Conservation (phyloP, 257 asterid genomes). For the Handroanthus guayacan region DNA sequence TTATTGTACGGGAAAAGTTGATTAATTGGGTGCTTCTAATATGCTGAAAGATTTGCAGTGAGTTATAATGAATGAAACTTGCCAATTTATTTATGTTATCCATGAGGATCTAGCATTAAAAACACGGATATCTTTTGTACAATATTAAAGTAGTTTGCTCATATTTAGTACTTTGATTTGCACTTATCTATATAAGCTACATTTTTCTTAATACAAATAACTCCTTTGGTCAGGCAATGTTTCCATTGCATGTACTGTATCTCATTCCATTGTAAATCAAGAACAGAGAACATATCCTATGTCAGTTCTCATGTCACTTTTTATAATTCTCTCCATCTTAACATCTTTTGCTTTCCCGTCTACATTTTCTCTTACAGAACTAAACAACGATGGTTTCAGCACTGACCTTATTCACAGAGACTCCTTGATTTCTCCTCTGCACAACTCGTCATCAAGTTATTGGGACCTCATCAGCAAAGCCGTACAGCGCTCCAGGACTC, state of each 20-base stretch:
- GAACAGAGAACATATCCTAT: neutral
- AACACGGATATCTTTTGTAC: neutral
- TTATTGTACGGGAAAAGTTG: slow-evolving; percentile 26
- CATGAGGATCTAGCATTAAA: slow-evolving; percentile 28
- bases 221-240: neutral
- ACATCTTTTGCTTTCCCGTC: neutral
- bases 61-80: slow-evolving; percentile 33
- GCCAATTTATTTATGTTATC: slow-evolving; percentile 30
- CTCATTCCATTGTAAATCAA: slow-evolving; percentile 6
- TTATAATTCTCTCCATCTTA: slow-evolving; percentile 15
- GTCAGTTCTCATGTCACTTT: slow-evolving; percentile 14
- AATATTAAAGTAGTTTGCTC: slow-evolving; percentile 17
- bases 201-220: slow-evolving; percentile 13
- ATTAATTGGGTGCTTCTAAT: slow-evolving; percentile 22
- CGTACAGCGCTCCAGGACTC: slow-evolving; percentile 47
- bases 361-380: slow-evolving; percentile 33
- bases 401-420: slow-evolving; percentile 53
- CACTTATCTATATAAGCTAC: slow-evolving; percentile 4
- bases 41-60: slow-evolving; percentile 22
- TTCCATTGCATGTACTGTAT: neutral
- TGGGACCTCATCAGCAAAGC: slow-evolving; percentile 37
- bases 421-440: slow-evolving; percentile 42
- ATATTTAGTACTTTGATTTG: neutral
- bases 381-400: slow-evolving; percentile 43
- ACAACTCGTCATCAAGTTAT: slow-evolving; percentile 38